Percentiles rank a stretch among this genome's conserved stretches.
These are phyloP conservation scores for Panicum hallii DNA, from an alignment of 202 grass and related monocot genomes.

Conservation along the genomic window DNA sequence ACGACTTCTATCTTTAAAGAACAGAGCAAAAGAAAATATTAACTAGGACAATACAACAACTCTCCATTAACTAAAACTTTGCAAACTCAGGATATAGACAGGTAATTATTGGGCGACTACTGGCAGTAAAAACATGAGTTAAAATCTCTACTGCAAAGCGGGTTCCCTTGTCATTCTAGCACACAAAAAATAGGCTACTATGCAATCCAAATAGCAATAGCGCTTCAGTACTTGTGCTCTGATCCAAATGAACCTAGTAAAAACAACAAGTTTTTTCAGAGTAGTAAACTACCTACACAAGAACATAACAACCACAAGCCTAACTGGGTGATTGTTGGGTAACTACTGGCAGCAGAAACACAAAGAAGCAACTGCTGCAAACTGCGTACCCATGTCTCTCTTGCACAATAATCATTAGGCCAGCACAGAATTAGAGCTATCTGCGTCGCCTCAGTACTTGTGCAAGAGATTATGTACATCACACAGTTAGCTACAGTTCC, in stretches of 20 bases:
- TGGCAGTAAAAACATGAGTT: conserved; percentile 41
- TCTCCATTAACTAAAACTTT: background rate
- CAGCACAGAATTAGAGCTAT: background rate
- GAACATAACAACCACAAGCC: background rate
- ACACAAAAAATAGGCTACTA: conserved; percentile 43
- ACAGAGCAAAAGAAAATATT: background rate
- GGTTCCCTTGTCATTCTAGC: conserved; percentile 50
- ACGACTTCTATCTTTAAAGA: background rate
- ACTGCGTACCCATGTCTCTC: conserved; percentile 24
- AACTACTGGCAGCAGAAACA: conserved; percentile 36
- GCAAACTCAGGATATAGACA: background rate
- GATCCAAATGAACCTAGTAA: background rate
- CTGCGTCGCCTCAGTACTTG: background rate
- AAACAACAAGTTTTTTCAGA: background rate
- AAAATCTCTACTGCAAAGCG: conserved; percentile 50
- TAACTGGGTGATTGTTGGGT: background rate
- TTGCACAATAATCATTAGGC: conserved; percentile 33
- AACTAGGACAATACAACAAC: background rate
- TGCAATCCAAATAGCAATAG: conserved; percentile 17
- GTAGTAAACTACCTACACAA: background rate
- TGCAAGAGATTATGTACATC: conserved; percentile 19
- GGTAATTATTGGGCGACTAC: conserved; percentile 41
- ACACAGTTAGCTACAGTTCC: background rate
- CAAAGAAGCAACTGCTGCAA: conserved; percentile 33
- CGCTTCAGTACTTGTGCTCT: conserved; percentile 57